phyloP scores from a whole-genome alignment of 2,329 filamentous ascomycete species.

The Pseudocercospora cruenta region DNA sequence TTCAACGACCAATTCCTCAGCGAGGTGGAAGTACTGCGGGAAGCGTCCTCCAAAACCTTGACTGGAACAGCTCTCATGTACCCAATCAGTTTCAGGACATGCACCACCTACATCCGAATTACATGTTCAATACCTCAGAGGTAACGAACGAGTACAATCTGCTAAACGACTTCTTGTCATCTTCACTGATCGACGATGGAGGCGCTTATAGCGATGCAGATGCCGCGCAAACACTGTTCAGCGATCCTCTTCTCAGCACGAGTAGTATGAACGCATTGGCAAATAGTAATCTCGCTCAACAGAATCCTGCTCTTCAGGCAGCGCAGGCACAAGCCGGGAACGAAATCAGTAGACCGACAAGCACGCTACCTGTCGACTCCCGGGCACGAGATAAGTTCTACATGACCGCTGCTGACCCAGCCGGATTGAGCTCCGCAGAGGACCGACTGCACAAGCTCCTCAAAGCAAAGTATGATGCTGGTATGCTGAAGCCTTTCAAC shows the following conservation, averaged over 20 bases:
- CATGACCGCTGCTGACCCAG: slow-evolving; percentile 92
- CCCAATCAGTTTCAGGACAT: slow-evolving; percentile 91
- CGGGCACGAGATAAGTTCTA: slow-evolving; percentile 85
- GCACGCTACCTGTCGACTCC: slow-evolving; percentile 64
- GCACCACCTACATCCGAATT: slow-evolving; percentile 89
- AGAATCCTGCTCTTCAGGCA: slow-evolving; percentile 3
- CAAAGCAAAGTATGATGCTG: slow-evolving; percentile 93
- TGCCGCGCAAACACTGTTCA: slow-evolving; percentile 56
- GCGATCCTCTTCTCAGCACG: slow-evolving; percentile 59
- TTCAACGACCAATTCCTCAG: slow-evolving; percentile 55
- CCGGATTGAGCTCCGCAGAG: slow-evolving; percentile 82
- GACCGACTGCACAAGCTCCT: slow-evolving; percentile 94
- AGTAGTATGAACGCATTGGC: slow-evolving; percentile 47
- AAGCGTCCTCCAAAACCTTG: slow-evolving; percentile 46
- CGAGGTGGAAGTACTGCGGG: slow-evolving; percentile 42
- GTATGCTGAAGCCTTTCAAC: slow-evolving; percentile 93
- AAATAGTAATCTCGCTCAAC: slow-evolving; percentile 46
- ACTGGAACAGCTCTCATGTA: slow-evolving; percentile 74
- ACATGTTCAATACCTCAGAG: slow-evolving; percentile 93
- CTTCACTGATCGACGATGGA: slow-evolving; percentile 77
- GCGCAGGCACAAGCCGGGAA: slow-evolving; percentile 44
- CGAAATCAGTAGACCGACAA: slow-evolving; percentile 63
- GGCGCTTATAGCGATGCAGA: slow-evolving; percentile 49
- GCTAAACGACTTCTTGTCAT: slow-evolving; percentile 94
- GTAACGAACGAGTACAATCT: slow-evolving; percentile 96